A percentile compares a stretch with the other conserved stretches of the same genome.
These are phyloP conservation scores for Penicillium pulvis DNA, from an alignment of 495 filamentous ascomycete genomes.

Conservation along the genomic window DNA sequence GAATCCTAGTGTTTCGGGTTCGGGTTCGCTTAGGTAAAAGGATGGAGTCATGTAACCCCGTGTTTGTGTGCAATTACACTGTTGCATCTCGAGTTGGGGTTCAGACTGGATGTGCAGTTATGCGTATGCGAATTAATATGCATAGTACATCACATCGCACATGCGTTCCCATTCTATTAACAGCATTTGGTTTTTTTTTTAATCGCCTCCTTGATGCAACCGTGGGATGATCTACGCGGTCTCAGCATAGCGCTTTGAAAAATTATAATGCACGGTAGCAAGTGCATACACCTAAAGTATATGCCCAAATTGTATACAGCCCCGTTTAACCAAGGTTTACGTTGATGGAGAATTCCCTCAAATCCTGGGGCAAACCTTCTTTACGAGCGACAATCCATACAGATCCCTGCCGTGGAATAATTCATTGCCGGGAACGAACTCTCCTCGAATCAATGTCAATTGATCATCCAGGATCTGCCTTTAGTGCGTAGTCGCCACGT, in stretches of 20 bases:
- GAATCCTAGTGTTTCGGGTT: background rate
- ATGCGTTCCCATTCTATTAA: too few species aligned
- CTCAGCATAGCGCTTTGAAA: background rate
- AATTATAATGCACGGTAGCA: background rate
- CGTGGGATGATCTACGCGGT: conserved; percentile 26
- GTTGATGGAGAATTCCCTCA: background rate
- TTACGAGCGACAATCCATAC: background rate
- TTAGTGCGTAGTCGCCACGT: conserved; percentile 17
- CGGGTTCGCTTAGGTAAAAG: background rate
- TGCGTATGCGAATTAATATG: background rate
- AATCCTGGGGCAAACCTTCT: background rate
- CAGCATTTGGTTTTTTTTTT: background rate
- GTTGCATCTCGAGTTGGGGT: background rate
- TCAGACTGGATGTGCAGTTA: background rate
- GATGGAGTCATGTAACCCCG: conserved; percentile 2
- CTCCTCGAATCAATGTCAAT: conserved; percentile 12
- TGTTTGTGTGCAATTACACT: background rate
- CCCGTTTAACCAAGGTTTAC: background rate
- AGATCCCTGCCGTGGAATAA: conserved; percentile 13
- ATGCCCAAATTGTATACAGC: background rate
- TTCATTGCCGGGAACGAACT: conserved; percentile 18
- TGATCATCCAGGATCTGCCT: conserved; percentile 30
- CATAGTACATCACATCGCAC: background rate
- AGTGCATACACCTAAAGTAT: background rate
- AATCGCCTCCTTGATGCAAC: conserved; percentile 19